A percentile compares a stretch with the other conserved stretches of the same genome.
phyloP scores from a whole-genome alignment of 2,329 filamentous ascomycete species.

The Dothistroma septosporum region DNA sequence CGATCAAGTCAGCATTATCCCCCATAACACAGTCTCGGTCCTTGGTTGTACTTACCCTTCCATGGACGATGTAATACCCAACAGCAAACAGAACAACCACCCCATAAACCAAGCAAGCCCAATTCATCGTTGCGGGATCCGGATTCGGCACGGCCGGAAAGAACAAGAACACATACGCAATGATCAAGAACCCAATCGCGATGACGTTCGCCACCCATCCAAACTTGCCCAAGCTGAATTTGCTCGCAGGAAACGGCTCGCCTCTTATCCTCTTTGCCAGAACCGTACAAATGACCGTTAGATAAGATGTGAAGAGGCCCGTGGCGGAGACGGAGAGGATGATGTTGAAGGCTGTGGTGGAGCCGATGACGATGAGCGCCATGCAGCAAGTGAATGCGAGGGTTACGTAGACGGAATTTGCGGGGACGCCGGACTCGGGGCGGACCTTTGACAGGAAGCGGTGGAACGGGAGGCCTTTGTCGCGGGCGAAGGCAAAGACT shows the following conservation, averaged over 20 bases:
- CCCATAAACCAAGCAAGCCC: conserved; percentile 24
- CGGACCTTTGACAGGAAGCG: conserved; percentile 23
- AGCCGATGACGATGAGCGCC: conserved; percentile 33
- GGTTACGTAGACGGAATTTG: conserved; percentile 28
- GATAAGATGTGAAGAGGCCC: conserved; percentile 33
- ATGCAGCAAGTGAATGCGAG: conserved; percentile 23
- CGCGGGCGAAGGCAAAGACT: conserved; percentile 43
- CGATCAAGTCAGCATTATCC: neutral
- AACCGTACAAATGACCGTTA: conserved; percentile 27
- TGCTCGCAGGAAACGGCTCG: conserved; percentile 23
- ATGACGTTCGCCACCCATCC: conserved; percentile 25
- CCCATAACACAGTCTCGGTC: neutral
- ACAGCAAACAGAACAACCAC: conserved; percentile 20
- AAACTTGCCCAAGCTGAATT: conserved; percentile 25
- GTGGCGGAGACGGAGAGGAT: conserved; percentile 38
- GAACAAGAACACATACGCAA: conserved; percentile 26
- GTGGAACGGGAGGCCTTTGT: conserved; percentile 41
- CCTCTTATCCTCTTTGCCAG: conserved; percentile 26
- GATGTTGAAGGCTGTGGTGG: conserved; percentile 41
- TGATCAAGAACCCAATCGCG: conserved; percentile 20
- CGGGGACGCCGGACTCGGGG: conserved; percentile 25
- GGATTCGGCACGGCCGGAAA: conserved; percentile 26
- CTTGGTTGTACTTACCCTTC: conserved; percentile 11
- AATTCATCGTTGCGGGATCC: conserved; percentile 26
- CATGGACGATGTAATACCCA: conserved; percentile 27